Evolutionary conservation across 2,329 filamentous ascomycete genomes (phyloP).

Genomic region (Metarhizium humberi): DNA sequence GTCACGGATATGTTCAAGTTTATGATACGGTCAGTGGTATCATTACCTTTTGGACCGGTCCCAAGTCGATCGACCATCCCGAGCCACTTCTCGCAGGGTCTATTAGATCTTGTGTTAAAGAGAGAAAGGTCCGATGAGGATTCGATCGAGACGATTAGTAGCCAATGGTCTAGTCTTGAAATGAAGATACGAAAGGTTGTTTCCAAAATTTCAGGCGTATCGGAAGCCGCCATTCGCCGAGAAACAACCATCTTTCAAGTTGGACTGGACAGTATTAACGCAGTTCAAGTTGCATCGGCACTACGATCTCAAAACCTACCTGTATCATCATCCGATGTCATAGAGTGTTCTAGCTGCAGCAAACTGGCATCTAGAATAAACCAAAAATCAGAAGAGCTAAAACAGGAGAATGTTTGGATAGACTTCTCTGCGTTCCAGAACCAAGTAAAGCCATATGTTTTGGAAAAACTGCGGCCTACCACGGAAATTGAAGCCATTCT

Average conservation of each 20-base stretch:
- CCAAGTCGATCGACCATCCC: not conserved
- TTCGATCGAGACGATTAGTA: constrained; percentile 10
- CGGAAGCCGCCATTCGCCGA: constrained; percentile 40
- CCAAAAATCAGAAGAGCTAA: constrained; percentile 6
- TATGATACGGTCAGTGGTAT: constrained; percentile 16
- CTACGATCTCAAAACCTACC: constrained; percentile 50
- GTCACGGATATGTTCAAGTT: constrained; percentile 22
- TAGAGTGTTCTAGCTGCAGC: constrained; percentile 48
- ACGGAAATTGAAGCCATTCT: constrained; percentile 46
- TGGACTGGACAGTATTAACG: constrained; percentile 87
- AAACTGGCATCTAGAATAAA: constrained; percentile 23
- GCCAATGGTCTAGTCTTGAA: constrained; percentile 43
- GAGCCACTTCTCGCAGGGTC: not conserved
- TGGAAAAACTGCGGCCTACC: constrained; percentile 9
- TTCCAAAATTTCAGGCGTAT: constrained; percentile 45
- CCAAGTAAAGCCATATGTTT: constrained; percentile 20
- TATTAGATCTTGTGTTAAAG: constrained; percentile 14
- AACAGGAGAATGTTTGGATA: constrained; percentile 9
- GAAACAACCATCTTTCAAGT: constrained; percentile 73
- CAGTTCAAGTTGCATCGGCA: constrained; percentile 63
- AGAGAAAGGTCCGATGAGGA: constrained; percentile 11
- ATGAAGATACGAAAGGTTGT: constrained; percentile 44
- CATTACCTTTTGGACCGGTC: constrained; percentile 15
- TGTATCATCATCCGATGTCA: constrained; percentile 62
- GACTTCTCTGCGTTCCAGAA: constrained; percentile 31